A percentile compares a stretch with the other conserved stretches of the same genome.
phyloP scores from a whole-genome alignment of 441 rosid genomes.

The Syzygium malaccense region DNA sequence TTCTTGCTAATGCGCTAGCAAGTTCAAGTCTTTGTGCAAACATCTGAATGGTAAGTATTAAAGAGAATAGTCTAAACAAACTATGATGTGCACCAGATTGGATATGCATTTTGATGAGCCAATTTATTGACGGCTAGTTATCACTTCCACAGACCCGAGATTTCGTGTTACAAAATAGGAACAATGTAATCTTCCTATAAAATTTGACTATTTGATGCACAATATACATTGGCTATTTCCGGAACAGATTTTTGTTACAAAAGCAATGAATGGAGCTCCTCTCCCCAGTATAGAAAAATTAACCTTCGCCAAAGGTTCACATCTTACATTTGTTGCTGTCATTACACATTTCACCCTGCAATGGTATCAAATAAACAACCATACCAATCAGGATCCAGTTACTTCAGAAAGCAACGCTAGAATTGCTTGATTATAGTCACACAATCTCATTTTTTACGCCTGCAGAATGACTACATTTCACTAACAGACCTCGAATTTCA shows the following conservation, averaged over 20 bases:
- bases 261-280: not conserved
- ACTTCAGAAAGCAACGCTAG: not conserved
- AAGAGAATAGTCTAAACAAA: not conserved
- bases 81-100: not conserved
- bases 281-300: not conserved
- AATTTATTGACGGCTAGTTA: not conserved
- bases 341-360: conserved; percentile 52
- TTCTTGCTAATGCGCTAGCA: not conserved
- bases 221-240: not conserved
- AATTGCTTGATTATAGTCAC: not conserved
- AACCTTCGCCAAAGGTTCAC: conserved; percentile 14
- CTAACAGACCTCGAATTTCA: not conserved
- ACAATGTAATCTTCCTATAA: not conserved
- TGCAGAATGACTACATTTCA: not conserved
- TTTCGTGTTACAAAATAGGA: not conserved
- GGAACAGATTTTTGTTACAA: not conserved
- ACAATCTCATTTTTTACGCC: not conserved
- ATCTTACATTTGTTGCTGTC: conserved; percentile 45
- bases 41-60: not conserved
- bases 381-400: not conserved
- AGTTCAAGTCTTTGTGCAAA: not conserved
- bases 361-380: not conserved
- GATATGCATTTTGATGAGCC: not conserved
- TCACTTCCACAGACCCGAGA: not conserved
- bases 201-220: not conserved